A percentile compares a stretch with the other conserved stretches of the same genome.
phyloP scores from a whole-genome alignment of 192 early-diverging fungal genomes.

The Obelidium mucronatum region DNA sequence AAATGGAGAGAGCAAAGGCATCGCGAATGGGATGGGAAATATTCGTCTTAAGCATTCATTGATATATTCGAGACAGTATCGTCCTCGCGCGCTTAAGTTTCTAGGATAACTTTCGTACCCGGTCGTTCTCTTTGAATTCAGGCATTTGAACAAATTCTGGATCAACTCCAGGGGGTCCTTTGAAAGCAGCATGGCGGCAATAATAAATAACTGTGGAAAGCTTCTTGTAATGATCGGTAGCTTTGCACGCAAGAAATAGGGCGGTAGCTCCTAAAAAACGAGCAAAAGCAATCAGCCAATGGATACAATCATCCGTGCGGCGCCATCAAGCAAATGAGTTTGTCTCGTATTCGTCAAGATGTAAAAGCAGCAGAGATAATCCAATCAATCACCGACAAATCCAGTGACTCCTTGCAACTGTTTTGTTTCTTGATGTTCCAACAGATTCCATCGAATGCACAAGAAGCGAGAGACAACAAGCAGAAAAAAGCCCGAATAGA shows the following conservation, averaged over 20 bases:
- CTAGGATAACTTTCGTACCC: conserved; percentile 1
- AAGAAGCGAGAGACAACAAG: conserved; percentile 3
- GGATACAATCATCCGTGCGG: too few relatives aligned
- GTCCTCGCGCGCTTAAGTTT: not conserved
- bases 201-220: conserved; percentile 25
- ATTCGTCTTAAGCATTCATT: too few relatives aligned
- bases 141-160: conserved; percentile 17
- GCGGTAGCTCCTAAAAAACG: conserved; percentile 20
- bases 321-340: too few relatives aligned
- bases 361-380: too few relatives aligned
- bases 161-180: conserved; percentile 16
- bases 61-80: not conserved
- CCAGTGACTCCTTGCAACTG: not conserved
- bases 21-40: too few relatives aligned
- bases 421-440: not conserved
- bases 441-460: too few relatives aligned
- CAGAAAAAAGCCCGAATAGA: not conserved
- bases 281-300: too few relatives aligned
- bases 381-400: too few relatives aligned
- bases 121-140: conserved; percentile 25
- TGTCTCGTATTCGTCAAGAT: too few relatives aligned
- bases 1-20: too few relatives aligned
- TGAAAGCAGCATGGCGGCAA: conserved; percentile 27
- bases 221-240: conserved; percentile 28
- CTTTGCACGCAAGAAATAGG: conserved; percentile 24